Evolutionary conservation across 441 rosid genomes (phyloP), one percentile per base, ranked within the genome.

Genomic region (Adansonia gregorii): DNA sequence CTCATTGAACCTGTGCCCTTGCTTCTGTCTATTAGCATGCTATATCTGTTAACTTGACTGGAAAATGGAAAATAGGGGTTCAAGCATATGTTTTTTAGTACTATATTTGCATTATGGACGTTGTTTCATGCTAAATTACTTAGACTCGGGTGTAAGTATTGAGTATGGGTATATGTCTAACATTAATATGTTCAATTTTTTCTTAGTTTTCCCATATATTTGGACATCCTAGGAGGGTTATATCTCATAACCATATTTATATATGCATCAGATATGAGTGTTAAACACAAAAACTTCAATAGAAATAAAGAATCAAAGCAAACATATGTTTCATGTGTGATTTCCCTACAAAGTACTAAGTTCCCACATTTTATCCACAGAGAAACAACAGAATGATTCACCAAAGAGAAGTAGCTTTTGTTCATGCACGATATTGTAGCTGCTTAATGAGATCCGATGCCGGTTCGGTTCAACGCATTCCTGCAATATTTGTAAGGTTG

Each of bases 401-500:
- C 81, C 82, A 6, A 83, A 86, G 75, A 85, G 82, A 74, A 72
- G 82, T 14, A 80, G 90, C 22, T 35, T 35, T 35, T 93, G 98
- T 67, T 66, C 75, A 1, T 93, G 98, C 87, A 81, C 86, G 79
- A 86, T 91, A 86, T 83, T 91, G 87, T 89, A 91, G 91, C 84
- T 77, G 70, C 45, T 2, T 63, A 17, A 51, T 6, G 20, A 52
- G 54, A 52, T 48, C 24, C 58, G 61, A 24, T 61, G 52, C 41
- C 60, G 39, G 79, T 12, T 51, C 19, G 52, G 4, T 74, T 46
- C 60, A 45, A 11, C 17, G 39, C 22, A 1, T 60, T 49, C 68
- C 39, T 11, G 15, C 77, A 19, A 59, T 72, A 31, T 67, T 65
- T 54, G 22, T 65, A 60, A 72, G 65, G 68, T 80, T 80, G 70